These are phyloP conservation scores for Plectranthus barbatus DNA, from an alignment of 257 asterid genomes.

Conservation along the genomic window DNA sequence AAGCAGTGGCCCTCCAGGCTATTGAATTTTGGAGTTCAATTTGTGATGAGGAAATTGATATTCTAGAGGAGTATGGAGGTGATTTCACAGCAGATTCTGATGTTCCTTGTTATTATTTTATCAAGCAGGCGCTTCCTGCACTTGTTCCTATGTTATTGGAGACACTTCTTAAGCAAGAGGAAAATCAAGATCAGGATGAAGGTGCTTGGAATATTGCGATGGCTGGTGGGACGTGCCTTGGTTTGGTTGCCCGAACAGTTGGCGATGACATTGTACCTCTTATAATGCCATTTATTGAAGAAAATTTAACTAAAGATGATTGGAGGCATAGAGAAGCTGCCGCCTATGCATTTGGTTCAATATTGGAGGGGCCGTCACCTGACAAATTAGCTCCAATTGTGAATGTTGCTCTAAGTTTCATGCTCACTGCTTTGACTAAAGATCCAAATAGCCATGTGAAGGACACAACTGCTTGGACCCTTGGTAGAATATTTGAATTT, in stretches of 20 bases:
- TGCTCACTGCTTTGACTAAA: slow-evolving; percentile 46
- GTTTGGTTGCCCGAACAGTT: slow-evolving; percentile 53
- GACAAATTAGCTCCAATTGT: slow-evolving; percentile 41
- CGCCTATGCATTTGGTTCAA: slow-evolving; percentile 57
- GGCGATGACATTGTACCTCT: slow-evolving; percentile 55
- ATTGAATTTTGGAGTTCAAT: slow-evolving; percentile 64
- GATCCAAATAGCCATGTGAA: slow-evolving; percentile 56
- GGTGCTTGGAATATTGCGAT: slow-evolving; percentile 65
- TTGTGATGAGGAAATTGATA: slow-evolving; percentile 62
- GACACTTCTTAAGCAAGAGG: slow-evolving; percentile 64
- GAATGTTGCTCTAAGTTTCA: slow-evolving; percentile 50
- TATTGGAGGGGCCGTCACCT: slow-evolving; percentile 58
- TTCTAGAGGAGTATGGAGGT: slow-evolving; percentile 51
- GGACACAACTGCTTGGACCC: slow-evolving; percentile 58
- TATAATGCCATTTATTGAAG: slow-evolving; percentile 55
- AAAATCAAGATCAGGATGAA: slow-evolving; percentile 61
- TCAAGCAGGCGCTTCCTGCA: slow-evolving; percentile 63
- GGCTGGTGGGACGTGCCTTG: slow-evolving; percentile 74
- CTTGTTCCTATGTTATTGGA: slow-evolving; percentile 52
- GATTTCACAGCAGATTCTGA: slow-evolving; percentile 53
- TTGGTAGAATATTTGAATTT: slow-evolving; percentile 52
- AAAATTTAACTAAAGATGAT: slow-evolving; percentile 39
- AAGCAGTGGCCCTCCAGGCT: slow-evolving; percentile 58
- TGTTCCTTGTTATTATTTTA: slow-evolving; percentile 49
- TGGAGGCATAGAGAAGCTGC: slow-evolving; percentile 78